Base-by-base conservation (phyloP, 2,329 filamentous ascomycete genomes). In the Alternaria novae-zelandiae region DNA sequence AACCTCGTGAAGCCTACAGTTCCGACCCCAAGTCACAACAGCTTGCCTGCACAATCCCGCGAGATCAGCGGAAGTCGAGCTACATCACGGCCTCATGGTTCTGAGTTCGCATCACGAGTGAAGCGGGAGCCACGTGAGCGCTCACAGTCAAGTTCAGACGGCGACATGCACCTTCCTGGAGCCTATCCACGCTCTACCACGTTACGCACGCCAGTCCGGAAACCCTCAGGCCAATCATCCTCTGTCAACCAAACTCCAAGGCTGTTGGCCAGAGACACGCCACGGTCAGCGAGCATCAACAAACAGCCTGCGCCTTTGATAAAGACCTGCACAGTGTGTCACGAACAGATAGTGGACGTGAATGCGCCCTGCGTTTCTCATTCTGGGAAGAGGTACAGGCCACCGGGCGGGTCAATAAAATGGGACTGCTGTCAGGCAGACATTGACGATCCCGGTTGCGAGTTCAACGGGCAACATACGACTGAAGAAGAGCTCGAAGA, bases 331-430 rank as follows among this genome's bases (percentile, higher is more conserved):
- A 46, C 36, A 13, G 63, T 56, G 26, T 74, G 72, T 41, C 60
- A 64, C 10, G 56, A 68, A 20, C 26, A n/a, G 4, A 62, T 68
- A 50, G 59, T 55, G 21, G 61, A 59, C 3, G 46, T 46, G 17
- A 21, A 59, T 6, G 51, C 59, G 11, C 54, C 57, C 8, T 76
- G 72, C 47, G 58, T 65, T 28, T 69, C 62, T 53, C 73, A 76
- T 58, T 41, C 63, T 15, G 71, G 70, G 4, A 51, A 20, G 32
- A 61, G 53, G 41, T 28, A 47, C 0, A 43, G 30, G 49, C 43
- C 23, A 17, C 28, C 50, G 28, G 61, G 62, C 9, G 46, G 41
- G 12, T 25, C 47, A 13, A 6, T 51, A 12, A 30, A 49, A 2
- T 70, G 66, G 57, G 56, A 54, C 4, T 67, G 68, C 49, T 74